Percentiles rank a stretch among this genome's conserved stretches.
Conservation (phyloP, 805 yeast genomes). For the Zygosaccharomyces bisporus region DNA sequence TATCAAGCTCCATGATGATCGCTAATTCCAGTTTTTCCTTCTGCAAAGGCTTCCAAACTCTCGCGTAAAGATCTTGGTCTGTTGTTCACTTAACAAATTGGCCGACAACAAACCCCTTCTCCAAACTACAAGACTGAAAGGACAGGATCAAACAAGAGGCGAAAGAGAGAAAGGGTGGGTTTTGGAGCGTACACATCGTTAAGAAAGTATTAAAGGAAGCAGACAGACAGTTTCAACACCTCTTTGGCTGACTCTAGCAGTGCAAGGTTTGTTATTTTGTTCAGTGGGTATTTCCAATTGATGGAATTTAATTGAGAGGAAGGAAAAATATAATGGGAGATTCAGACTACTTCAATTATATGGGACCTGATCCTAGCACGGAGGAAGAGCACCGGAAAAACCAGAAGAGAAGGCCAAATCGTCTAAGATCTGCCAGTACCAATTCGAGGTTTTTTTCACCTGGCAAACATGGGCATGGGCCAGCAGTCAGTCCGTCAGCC, state of each 20-base stretch:
- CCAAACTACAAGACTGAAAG: not conserved
- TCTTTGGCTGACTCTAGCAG: not conserved
- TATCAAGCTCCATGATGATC: constrained; percentile 51
- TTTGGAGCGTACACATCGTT: not conserved
- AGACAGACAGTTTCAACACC: not conserved
- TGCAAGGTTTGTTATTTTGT: constrained; percentile 1
- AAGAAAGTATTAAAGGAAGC: not conserved
- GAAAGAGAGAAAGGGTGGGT: not conserved
- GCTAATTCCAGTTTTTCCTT: not conserved
- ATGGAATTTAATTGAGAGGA: not conserved
- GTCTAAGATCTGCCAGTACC: constrained; percentile 15
- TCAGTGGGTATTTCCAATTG: not conserved
- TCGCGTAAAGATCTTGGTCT: not conserved
- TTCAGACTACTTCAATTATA: constrained; percentile 15
- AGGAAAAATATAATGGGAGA: constrained; percentile 10
- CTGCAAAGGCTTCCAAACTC: not conserved
- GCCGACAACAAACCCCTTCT: constrained; percentile 9
- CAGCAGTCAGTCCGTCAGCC: not conserved
- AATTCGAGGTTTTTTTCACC: constrained; percentile 11
- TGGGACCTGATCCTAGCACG: constrained; percentile 1
- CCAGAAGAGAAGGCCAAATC: constrained; percentile 10
- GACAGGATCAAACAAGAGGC: not conserved
- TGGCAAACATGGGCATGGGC: constrained; percentile 7
- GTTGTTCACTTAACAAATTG: not conserved
- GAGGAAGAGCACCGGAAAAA: constrained; percentile 10